These are phyloP conservation scores for Solanum lycopersicoides DNA, from an alignment of 257 asterid species.

Conservation along the genomic window DNA sequence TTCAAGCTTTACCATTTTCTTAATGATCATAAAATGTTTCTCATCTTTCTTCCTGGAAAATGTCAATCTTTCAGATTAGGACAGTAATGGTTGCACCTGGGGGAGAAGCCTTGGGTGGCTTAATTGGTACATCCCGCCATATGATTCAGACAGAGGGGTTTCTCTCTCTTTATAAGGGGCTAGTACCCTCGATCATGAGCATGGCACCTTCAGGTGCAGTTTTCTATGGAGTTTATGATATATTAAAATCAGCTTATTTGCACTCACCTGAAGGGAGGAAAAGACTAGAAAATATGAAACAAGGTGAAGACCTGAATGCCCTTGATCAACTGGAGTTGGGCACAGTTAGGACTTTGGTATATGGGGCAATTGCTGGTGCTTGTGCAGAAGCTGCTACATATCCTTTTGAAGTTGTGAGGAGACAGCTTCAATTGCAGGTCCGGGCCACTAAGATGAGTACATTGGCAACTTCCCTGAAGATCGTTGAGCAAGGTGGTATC, in stretches of 20 bases:
- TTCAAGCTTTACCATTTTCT: background rate
- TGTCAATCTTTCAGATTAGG: conserved; percentile 51
- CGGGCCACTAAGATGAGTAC: conserved; percentile 70
- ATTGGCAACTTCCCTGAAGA: conserved; percentile 60
- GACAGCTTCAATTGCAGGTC: conserved; percentile 97
- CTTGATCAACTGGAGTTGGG: conserved; percentile 91
- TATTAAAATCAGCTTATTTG: conserved; percentile 72
- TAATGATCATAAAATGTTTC: background rate
- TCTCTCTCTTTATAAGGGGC: conserved; percentile 87
- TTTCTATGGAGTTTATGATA: conserved; percentile 88
- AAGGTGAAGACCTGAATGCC: conserved; percentile 63
- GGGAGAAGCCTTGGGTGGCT: conserved; percentile 93
- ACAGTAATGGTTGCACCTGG: conserved; percentile 99
- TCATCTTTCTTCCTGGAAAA: background rate
- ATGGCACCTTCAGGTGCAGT: conserved; percentile 99
- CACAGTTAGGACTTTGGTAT: conserved; percentile 57
- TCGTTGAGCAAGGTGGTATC: conserved; percentile 82
- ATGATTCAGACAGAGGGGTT: conserved; percentile 88
- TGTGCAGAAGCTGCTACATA: conserved; percentile 95
- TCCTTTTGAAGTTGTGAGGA: conserved; percentile 96
- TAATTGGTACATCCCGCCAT: conserved; percentile 67
- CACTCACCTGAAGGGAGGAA: conserved; percentile 68
- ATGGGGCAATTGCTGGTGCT: conserved; percentile 95
- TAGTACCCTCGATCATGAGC: conserved; percentile 83
- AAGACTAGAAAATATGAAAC: conserved; percentile 67